Percentiles rank a stretch among this genome's conserved stretches.
These are phyloP conservation scores for Tulasnella sp. DNA, from an alignment of 768 basidiomycete species.

Conservation along the genomic window DNA sequence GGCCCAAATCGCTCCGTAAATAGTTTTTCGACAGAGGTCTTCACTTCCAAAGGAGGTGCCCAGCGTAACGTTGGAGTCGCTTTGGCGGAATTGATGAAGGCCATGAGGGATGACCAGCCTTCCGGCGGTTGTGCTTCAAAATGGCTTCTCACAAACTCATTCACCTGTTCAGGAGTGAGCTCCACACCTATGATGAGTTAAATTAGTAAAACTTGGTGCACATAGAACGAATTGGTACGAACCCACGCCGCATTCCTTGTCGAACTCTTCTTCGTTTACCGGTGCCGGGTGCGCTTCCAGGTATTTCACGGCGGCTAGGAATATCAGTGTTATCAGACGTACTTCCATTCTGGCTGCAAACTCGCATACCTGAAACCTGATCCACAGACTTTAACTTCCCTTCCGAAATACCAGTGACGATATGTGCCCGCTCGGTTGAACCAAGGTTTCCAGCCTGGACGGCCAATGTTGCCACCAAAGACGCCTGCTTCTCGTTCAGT, in stretches of 20 bases:
- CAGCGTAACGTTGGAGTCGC: constrained; percentile 58
- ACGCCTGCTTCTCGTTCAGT: constrained; percentile 71
- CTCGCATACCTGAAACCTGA: constrained; percentile 69
- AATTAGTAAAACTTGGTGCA: background rate
- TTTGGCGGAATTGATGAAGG: constrained; percentile 57
- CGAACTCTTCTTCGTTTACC: constrained; percentile 61
- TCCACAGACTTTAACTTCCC: constrained; percentile 70
- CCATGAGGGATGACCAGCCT: constrained; percentile 72
- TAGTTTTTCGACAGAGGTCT: constrained; percentile 65
- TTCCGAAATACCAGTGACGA: constrained; percentile 60
- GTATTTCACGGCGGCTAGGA: constrained; percentile 67
- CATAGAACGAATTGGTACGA: constrained; percentile 28
- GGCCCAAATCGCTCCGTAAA: constrained; percentile 64
- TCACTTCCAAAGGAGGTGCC: constrained; percentile 77
- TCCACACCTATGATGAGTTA: constrained; percentile 54
- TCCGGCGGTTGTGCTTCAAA: constrained; percentile 46
- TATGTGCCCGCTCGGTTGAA: constrained; percentile 49
- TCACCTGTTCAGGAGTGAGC: constrained; percentile 60
- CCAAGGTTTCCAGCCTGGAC: constrained; percentile 52
- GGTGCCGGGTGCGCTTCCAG: constrained; percentile 53
- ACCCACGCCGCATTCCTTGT: constrained; percentile 83
- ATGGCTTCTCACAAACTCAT: constrained; percentile 47
- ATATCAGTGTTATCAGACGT: background rate
- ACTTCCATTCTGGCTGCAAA: background rate
- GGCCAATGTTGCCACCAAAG: constrained; percentile 59